Percentiles rank a stretch among this genome's conserved stretches.
These are phyloP conservation scores for Amniculicola lignicola DNA, from an alignment of 495 filamentous ascomycete species.

Conservation along the genomic window DNA sequence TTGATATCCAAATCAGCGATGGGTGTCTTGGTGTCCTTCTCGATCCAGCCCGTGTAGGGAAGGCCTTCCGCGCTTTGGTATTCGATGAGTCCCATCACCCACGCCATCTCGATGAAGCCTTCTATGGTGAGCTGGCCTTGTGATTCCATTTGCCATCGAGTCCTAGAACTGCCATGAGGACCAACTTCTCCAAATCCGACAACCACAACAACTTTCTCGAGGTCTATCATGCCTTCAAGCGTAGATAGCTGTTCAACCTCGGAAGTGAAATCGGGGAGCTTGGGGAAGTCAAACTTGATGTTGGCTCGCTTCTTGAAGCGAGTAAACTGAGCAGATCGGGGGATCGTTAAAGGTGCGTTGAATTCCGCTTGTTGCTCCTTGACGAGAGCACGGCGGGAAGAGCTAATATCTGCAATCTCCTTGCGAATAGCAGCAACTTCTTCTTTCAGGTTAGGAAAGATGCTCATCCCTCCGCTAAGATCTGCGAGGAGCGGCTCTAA, in stretches of 20 bases:
- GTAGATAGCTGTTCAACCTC: slow-evolving; percentile 81
- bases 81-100: slow-evolving; percentile 98
- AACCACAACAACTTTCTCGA: slow-evolving; percentile 93
- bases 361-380: slow-evolving; percentile 69
- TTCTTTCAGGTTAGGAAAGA: slow-evolving; percentile 88
- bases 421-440: slow-evolving; percentile 82
- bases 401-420: slow-evolving; percentile 85
- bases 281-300: slow-evolving; percentile 93
- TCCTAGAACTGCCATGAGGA: slow-evolving; percentile 96
- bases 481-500: slow-evolving; percentile 90
- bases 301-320: slow-evolving; percentile 88
- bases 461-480: slow-evolving; percentile 91
- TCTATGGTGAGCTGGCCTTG: slow-evolving; percentile 94
- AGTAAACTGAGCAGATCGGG: slow-evolving; percentile 74
- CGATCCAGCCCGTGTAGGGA: slow-evolving; percentile 92
- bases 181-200: slow-evolving; percentile 92
- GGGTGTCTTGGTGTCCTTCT: slow-evolving; percentile 83
- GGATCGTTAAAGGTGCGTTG: slow-evolving; percentile 38
- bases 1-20: slow-evolving; percentile 96
- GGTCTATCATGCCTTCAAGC: slow-evolving; percentile 92
- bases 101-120: slow-evolving; percentile 96
- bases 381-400: slow-evolving; percentile 82
- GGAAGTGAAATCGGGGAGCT: slow-evolving; percentile 77
- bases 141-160: slow-evolving; percentile 97
- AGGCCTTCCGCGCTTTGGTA: slow-evolving; percentile 95